These are phyloP conservation scores for Fraxinus latifolia DNA, from an alignment of 305 asterid species.

Conservation along the genomic window DNA sequence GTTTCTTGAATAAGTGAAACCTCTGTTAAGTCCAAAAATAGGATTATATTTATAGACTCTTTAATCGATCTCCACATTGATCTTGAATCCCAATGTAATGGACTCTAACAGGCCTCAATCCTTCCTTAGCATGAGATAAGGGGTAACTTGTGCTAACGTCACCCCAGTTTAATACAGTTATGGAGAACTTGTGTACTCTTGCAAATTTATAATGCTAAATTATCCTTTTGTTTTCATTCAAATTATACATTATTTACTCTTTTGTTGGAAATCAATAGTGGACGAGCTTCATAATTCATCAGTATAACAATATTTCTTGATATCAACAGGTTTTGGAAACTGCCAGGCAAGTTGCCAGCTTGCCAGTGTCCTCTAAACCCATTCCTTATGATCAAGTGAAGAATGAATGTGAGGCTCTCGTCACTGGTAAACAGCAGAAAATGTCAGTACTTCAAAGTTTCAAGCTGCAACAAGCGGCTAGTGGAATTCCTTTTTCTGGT, in stretches of 20 bases:
- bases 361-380: constrained; percentile 42
- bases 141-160: neutral
- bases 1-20: neutral
- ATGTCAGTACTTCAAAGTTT: constrained; percentile 50
- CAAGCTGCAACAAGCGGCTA: constrained; percentile 40
- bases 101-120: neutral
- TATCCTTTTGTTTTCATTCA: neutral
- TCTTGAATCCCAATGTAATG: neutral
- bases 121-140: neutral
- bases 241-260: neutral
- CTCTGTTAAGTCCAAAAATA: neutral
- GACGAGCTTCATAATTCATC: neutral
- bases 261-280: neutral
- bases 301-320: neutral
- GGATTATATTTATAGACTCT: neutral
- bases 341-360: constrained; percentile 50
- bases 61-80: neutral
- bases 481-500: neutral
- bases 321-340: constrained; percentile 44
- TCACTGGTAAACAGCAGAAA: constrained; percentile 47
- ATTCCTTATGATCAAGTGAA: constrained; percentile 52
- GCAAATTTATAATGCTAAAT: neutral
- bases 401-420: constrained; percentile 50
- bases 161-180: neutral
- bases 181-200: neutral